These are phyloP conservation scores for Myrica gale DNA, from an alignment of 306 rosid genomes.

Conservation along the genomic window DNA sequence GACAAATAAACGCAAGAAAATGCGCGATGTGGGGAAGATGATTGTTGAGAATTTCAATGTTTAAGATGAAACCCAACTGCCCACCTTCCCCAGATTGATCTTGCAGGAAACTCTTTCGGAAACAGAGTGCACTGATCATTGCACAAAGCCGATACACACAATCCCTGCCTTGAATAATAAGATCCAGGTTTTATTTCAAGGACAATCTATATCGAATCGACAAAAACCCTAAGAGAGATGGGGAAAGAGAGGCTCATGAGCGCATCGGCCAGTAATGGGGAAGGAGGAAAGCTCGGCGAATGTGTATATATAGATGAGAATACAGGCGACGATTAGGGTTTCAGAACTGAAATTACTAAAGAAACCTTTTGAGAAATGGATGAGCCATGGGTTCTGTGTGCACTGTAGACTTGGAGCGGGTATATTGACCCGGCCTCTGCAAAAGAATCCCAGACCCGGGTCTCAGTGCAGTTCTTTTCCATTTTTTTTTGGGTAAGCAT, in stretches of 20 bases:
- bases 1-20: neutral
- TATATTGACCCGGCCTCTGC: neutral
- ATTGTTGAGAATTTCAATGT: conserved; percentile 54
- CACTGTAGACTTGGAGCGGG: neutral
- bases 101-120: conserved; percentile 82
- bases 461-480: too few species aligned
- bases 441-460: too few species aligned
- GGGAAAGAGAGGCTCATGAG: too few species aligned
- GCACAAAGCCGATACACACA: conserved; percentile 84
- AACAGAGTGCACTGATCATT: conserved; percentile 42
- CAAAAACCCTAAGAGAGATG: neutral
- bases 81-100: conserved; percentile 53
- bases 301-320: neutral
- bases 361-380: neutral
- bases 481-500: too few species aligned
- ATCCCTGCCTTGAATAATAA: conserved; percentile 44
- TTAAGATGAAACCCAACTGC: conserved; percentile 63
- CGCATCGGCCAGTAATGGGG: too few species aligned
- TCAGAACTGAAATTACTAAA: neutral
- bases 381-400: neutral
- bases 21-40: conserved; percentile 55
- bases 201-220: neutral
- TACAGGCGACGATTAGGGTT: conserved; percentile 6
- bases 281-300: too few species aligned
- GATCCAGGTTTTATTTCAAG: neutral